A percentile compares a stretch with the other conserved stretches of the same genome.
Evolutionary conservation across 176 grass and related monocot genomes (phyloP).

Genomic region (Paspalum vaginatum): DNA sequence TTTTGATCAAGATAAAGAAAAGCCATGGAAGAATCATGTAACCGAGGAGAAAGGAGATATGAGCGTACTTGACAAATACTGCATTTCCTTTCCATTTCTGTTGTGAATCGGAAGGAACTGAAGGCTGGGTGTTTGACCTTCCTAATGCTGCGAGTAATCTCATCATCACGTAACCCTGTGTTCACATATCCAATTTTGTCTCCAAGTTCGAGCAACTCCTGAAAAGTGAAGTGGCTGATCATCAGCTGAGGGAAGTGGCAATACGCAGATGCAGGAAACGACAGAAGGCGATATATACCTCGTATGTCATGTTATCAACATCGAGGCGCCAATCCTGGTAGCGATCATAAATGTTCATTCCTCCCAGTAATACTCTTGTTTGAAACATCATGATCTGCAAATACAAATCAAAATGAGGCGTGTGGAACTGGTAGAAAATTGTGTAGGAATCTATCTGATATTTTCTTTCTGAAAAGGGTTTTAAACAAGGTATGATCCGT

Average conservation of each 20-base stretch:
- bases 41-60: not conserved
- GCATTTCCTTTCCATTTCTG: slow-evolving; percentile 82
- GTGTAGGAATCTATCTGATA: not conserved
- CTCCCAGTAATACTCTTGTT: slow-evolving; percentile 83
- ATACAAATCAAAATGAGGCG: not conserved
- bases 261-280: not conserved
- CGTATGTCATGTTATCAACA: slow-evolving; percentile 94
- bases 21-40: not conserved
- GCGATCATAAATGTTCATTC: slow-evolving; percentile 71
- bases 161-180: slow-evolving; percentile 92
- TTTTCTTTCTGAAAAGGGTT: not conserved
- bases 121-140: slow-evolving; percentile 68
- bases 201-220: slow-evolving; percentile 92
- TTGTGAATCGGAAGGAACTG: slow-evolving; percentile 47
- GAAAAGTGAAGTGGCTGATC: slow-evolving; percentile 7
- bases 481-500: not conserved
- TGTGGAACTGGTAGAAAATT: not conserved
- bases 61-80: slow-evolving; percentile 84
- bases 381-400: slow-evolving; percentile 97
- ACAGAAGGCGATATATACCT: slow-evolving; percentile 45
- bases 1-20: not conserved
- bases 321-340: slow-evolving; percentile 92
- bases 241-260: not conserved
- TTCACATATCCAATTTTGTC: slow-evolving; percentile 91
- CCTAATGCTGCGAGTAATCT: slow-evolving; percentile 60